Evolutionary conservation across 805 yeast species (phyloP), one percentile per base, ranked within the genome.

Genomic region (Pichia californica): DNA sequence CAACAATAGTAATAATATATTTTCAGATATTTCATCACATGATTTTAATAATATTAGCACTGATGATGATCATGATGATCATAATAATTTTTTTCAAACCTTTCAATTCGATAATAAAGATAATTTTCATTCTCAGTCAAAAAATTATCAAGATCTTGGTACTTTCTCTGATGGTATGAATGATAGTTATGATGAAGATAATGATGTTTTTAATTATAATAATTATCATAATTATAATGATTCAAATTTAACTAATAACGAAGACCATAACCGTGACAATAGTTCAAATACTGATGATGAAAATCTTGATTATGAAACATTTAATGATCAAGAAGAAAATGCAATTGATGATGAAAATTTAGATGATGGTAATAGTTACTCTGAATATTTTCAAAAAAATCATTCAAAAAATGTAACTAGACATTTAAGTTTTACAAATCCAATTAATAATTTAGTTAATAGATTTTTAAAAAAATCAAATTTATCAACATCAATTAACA

Each of bases 391-490:
- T 14, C 27, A 28, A 10, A 37, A 43, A 20, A 33, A 38, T 34
- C 19, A 31, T 11, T 13, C 36, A n/a, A 26, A 39, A 20, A 19
- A 13, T 18, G 16, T 36, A 14, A 43, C 47, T 8, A 39, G 47
- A 30, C 47, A 45, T 19, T 41, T 53, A 20, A 51, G 52, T 30
- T 45, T 54, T 16, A 33, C 51, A 9, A 35, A 40, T 19, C 41
- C 48, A 10, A 13, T 42, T 7, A 47, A 36, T 31, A 39, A 48
- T 32, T 31, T 43, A 25, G 36, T 44, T 4, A 44, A 28, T 18
- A 36, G 41, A 25, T 37, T 44, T 28, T 30, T 36, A 10, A 44
- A 44, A 25, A 44, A 36, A 20, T 23, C 38, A 15, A 15, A 41
- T 5, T 20, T 19, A 8, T 7, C 39, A 18, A 32, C 26, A 18